These are phyloP conservation scores for Coccomyxa sp. DNA, from an alignment of 139 green algal genomes.

Conservation along the genomic window DNA sequence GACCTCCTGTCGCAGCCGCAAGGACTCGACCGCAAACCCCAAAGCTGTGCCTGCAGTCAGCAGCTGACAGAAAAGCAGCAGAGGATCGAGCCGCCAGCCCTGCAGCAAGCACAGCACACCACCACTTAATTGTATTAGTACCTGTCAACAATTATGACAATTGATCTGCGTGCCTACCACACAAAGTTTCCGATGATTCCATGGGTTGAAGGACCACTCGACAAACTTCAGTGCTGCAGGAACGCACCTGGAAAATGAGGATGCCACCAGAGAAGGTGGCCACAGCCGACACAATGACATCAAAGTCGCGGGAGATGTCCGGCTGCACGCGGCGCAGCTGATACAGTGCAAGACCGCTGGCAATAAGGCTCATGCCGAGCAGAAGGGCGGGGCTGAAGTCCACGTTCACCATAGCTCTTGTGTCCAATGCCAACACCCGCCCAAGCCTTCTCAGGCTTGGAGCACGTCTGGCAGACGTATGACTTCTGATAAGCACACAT, in stretches of 20 bases:
- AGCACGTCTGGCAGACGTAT: not conserved
- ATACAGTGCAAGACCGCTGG: slow-evolving; percentile 47
- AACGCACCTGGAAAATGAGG: slow-evolving; percentile 63
- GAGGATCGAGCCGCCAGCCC: slow-evolving; percentile 68
- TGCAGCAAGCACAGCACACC: slow-evolving; percentile 1
- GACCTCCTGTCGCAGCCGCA: not conserved
- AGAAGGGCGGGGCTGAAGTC: slow-evolving; percentile 62
- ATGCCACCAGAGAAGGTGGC: slow-evolving; percentile 63
- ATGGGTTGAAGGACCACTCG: not conserved
- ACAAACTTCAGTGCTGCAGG: not conserved
- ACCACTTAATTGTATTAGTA: too few relatives aligned
- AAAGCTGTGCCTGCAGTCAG: slow-evolving; percentile 51
- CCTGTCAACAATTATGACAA: too few relatives aligned
- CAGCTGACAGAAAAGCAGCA: slow-evolving; percentile 69
- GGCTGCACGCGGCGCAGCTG: slow-evolving; percentile 48
- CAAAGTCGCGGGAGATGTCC: slow-evolving; percentile 57
- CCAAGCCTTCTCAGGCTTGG: not conserved
- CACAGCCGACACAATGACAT: slow-evolving; percentile 63
- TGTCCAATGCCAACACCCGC: not conserved
- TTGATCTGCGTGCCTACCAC: too few relatives aligned
- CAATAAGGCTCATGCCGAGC: slow-evolving; percentile 54
- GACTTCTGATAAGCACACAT: not conserved
- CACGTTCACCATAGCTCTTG: slow-evolving; percentile 58
- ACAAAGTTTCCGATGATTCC: too few relatives aligned
- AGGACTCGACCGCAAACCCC: slow-evolving; percentile 55